Conservation (phyloP, 2,329 filamentous ascomycete genomes). For the Aspergillus carbonarius region DNA sequence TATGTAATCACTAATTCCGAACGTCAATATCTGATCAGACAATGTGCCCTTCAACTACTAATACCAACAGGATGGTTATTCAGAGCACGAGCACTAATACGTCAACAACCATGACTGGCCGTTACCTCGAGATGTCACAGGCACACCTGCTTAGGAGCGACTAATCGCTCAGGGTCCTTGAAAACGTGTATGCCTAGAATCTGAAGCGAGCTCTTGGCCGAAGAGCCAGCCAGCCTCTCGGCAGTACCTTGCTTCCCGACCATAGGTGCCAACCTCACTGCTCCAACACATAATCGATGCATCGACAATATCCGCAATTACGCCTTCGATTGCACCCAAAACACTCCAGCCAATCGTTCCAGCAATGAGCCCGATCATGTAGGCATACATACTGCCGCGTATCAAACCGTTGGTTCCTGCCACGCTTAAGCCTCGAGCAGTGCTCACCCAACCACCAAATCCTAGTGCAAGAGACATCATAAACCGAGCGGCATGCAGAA, state of each 20-base stretch:
- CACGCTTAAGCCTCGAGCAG: conserved; percentile 73
- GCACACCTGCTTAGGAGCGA: background rate
- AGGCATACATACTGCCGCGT: conserved; percentile 86
- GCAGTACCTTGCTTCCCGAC: conserved; percentile 70
- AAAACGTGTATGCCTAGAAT: conserved; percentile 1
- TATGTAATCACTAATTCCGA: background rate
- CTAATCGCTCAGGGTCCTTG: background rate
- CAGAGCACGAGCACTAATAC: background rate
- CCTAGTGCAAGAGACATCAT: conserved; percentile 88
- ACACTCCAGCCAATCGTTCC: conserved; percentile 95
- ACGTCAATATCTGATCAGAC: background rate
- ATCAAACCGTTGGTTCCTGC: conserved; percentile 48
- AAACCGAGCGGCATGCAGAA: conserved; percentile 85
- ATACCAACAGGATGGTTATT: background rate
- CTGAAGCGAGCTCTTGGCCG: conserved; percentile 54
- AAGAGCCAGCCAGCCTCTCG: conserved; percentile 88
- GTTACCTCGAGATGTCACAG: background rate
- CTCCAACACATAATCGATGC: conserved; percentile 91
- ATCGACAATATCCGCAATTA: conserved; percentile 82
- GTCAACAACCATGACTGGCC: background rate
- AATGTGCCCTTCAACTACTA: background rate
- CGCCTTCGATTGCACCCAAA: conserved; percentile 84
- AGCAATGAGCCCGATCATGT: conserved; percentile 87
- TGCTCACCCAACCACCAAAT: conserved; percentile 95
- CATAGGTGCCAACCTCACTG: conserved; percentile 72